Percentiles rank a stretch among this genome's conserved stretches.
Evolutionary conservation across 1,284 basidiomycete genomes (phyloP).

Genomic region (Acaromyces ingoldii): DNA sequence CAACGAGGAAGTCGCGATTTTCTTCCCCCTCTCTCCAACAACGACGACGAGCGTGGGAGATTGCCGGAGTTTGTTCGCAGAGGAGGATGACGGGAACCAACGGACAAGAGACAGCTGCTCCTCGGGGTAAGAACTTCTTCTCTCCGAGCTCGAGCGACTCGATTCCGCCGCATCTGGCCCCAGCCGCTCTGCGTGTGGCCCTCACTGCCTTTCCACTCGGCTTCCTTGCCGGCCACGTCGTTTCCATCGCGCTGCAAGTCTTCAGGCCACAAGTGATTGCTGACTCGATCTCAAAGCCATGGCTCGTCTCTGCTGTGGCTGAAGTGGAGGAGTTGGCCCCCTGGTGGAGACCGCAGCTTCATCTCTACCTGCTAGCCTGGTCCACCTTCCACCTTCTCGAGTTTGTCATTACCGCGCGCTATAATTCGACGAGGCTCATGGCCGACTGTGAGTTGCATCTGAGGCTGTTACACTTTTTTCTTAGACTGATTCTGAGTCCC

Average conservation of each 20-base stretch:
- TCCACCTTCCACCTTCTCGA: slow-evolving; percentile 81
- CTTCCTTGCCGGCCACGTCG: slow-evolving; percentile 21
- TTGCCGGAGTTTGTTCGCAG: too few relatives aligned
- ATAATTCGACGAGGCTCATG: slow-evolving; percentile 86
- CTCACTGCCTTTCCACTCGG: slow-evolving; percentile 32
- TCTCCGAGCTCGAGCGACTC: too few relatives aligned
- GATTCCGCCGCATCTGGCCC: slow-evolving; percentile 29
- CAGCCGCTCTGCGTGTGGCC: slow-evolving; percentile 20
- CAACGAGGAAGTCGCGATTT: too few relatives aligned
- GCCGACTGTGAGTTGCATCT: slow-evolving; percentile 68
- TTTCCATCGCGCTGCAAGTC: slow-evolving; percentile 16
- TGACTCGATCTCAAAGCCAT: background rate
- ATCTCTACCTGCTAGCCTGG: slow-evolving; percentile 35
- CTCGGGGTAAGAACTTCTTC: too few relatives aligned
- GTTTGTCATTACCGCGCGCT: slow-evolving; percentile 89
- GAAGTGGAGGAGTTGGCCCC: background rate
- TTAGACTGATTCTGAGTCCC: background rate
- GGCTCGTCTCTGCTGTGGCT: background rate
- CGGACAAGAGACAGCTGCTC: too few relatives aligned
- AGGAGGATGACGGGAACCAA: too few relatives aligned
- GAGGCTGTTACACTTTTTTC: background rate
- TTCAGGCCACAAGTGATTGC: too few relatives aligned
- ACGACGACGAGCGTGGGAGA: too few relatives aligned
- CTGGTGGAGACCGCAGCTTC: slow-evolving; percentile 13
- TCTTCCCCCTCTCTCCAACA: too few relatives aligned